Conservation (phyloP, 371 early-diverging fungal genomes). For the Coemansia sp. region DNA sequence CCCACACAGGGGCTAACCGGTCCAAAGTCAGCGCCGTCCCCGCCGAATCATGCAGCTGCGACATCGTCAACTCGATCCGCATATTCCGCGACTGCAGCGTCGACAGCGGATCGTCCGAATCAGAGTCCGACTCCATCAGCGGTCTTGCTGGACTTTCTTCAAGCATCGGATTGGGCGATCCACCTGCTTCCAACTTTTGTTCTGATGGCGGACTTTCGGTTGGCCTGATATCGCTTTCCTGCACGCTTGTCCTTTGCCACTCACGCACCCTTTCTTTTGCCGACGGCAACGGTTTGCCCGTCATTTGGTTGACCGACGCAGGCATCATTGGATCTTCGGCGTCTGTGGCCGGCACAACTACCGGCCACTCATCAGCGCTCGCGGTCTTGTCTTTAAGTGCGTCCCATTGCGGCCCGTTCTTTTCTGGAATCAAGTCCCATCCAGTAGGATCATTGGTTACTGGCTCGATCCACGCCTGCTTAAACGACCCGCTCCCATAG, state of each 20-base stretch:
- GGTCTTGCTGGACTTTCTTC: neutral
- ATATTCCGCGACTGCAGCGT: constrained; percentile 10
- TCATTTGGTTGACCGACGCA: constrained; percentile 18
- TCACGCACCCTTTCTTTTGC: constrained; percentile 25
- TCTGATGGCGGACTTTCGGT: neutral
- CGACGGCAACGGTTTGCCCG: neutral
- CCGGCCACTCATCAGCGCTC: neutral
- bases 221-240: neutral
- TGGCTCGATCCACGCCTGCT: neutral
- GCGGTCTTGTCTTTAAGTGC: neutral
- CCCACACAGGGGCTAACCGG: constrained; percentile 27
- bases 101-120: constrained; percentile 11
- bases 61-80: neutral
- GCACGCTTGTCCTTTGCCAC: constrained; percentile 7
- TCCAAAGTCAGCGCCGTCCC: constrained; percentile 14
- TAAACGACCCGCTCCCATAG: neutral
- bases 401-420: neutral
- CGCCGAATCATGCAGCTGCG: constrained; percentile 10
- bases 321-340: constrained; percentile 22
- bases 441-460: neutral
- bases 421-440: neutral
- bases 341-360: neutral
- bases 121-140: neutral
- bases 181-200: neutral
- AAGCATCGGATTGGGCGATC: neutral